Evolutionary conservation across 192 early-diverging fungal species (phyloP).

Genomic region (Linnemannia elongata): DNA sequence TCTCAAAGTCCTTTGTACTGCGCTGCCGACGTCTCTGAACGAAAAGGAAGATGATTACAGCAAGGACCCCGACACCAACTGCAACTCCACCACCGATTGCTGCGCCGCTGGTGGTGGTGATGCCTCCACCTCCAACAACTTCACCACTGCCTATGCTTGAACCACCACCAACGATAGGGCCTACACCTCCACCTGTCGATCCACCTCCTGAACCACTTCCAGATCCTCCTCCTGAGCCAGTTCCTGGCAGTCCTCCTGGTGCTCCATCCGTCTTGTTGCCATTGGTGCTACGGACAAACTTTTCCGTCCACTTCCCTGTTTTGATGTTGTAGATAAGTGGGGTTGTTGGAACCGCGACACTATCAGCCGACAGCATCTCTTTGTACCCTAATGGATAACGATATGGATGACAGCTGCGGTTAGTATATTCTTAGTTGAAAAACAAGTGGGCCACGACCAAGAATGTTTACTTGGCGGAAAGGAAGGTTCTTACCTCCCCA

Average conservation of each 20-base stretch:
- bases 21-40: neutral
- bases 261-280: neutral
- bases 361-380: neutral
- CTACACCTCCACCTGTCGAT: neutral
- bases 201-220: too few species aligned
- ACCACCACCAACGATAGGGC: neutral
- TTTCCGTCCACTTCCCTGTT: neutral
- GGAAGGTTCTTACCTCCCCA: slow-evolving; percentile 2
- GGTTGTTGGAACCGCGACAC: neutral
- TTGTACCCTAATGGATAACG: neutral
- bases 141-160: neutral
- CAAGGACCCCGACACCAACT: neutral
- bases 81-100: neutral
- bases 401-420: too few species aligned
- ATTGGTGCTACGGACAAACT: neutral
- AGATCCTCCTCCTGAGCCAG: too few species aligned
- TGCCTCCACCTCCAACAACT: neutral
- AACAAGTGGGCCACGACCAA: neutral
- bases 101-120: neutral
- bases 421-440: too few species aligned
- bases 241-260: neutral
- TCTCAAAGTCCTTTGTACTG: too few species aligned
- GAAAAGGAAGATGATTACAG: neutral
- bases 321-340: slow-evolving; percentile 1
- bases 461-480: neutral